Percentiles rank a stretch among this genome's conserved stretches.
phyloP scores from a whole-genome alignment of 2,329 filamentous ascomycete species.

The Xylaria sp. region DNA sequence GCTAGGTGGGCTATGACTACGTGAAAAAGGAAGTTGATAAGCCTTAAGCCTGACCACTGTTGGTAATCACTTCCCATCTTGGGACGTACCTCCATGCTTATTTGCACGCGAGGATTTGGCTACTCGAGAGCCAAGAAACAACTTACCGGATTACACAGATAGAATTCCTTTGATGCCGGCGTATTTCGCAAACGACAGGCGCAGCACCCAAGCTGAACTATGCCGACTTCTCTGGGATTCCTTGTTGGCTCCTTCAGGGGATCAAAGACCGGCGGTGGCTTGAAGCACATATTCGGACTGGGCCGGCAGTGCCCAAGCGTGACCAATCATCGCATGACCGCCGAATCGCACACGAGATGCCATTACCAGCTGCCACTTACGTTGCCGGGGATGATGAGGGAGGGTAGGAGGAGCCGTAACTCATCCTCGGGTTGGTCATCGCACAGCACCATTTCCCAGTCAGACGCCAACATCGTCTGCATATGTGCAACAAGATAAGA shows the following conservation, averaged over 20 bases:
- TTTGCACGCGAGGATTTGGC: conserved; percentile 13
- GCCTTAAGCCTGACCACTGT: conserved; percentile 22
- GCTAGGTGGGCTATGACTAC: conserved; percentile 24
- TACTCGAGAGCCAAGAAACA: conserved; percentile 8
- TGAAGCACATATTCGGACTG: conserved; percentile 19
- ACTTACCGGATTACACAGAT: conserved; percentile 4
- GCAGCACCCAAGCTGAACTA: conserved; percentile 12
- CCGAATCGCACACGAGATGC: conserved; percentile 10
- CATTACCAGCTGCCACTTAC: conserved; percentile 33
- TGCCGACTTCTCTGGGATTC: background rate
- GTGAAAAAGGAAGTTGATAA: conserved; percentile 39
- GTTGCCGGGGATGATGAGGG: conserved; percentile 3
- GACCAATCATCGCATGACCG: conserved; percentile 22
- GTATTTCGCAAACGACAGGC: conserved; percentile 4
- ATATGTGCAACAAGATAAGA: conserved; percentile 31
- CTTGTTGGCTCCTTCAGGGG: conserved; percentile 20
- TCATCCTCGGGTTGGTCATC: conserved; percentile 17
- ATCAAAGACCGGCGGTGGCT: conserved; percentile 24
- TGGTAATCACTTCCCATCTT: conserved; percentile 37
- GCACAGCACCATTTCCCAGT: conserved; percentile 12
- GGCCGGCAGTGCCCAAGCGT: conserved; percentile 1
- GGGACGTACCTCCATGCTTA: conserved; percentile 20
- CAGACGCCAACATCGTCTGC: conserved; percentile 17
- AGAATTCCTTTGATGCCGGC: background rate
- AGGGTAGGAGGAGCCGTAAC: conserved; percentile 13